phyloP scores from a whole-genome alignment of 73 alveolate genomes.

The Tetrahymena thermophila region DNA sequence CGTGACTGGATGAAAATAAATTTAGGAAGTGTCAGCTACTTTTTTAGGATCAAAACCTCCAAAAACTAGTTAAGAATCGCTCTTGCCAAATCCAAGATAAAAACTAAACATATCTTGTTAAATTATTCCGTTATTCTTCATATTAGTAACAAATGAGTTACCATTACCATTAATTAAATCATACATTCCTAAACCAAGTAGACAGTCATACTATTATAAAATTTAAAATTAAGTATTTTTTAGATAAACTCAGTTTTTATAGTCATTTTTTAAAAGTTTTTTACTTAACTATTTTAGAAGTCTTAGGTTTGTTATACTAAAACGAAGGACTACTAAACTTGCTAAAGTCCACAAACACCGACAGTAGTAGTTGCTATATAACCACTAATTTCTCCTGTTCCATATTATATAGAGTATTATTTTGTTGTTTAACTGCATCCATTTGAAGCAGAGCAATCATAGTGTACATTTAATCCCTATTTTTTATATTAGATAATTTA shows the following conservation, averaged over 20 bases:
- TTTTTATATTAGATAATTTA: background rate
- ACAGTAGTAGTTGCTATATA: background rate
- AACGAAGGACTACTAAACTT: background rate
- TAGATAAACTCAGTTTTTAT: background rate
- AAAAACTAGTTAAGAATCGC: background rate
- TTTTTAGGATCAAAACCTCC: background rate
- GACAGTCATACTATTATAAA: background rate
- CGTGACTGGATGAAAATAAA: background rate
- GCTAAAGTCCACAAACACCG: background rate
- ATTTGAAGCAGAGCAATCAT: background rate
- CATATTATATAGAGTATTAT: background rate
- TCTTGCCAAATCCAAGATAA: background rate
- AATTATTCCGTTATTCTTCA: background rate
- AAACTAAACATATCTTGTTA: background rate
- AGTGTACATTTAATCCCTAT: background rate
- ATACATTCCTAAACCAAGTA: background rate
- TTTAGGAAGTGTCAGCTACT: background rate
- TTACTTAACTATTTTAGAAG: background rate
- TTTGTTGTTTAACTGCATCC: background rate
- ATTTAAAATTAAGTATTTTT: background rate
- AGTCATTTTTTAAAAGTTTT: background rate
- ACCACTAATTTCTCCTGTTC: background rate
- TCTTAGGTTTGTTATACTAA: background rate
- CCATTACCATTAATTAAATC: background rate
- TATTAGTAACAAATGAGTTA: background rate